Evolutionary conservation across 768 basidiomycete species (phyloP).

Genomic region (Termitomyces sp.): DNA sequence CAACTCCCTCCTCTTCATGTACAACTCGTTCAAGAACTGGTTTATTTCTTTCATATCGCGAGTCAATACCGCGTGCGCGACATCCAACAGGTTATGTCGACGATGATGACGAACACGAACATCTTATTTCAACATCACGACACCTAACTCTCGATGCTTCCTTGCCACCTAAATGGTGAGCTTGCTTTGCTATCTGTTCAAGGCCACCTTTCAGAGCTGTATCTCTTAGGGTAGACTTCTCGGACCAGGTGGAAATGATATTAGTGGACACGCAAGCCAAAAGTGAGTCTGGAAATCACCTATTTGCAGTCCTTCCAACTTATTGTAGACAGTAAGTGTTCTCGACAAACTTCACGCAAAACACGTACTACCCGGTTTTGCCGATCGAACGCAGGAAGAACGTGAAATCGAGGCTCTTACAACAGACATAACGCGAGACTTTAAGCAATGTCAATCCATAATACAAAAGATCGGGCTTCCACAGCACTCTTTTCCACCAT

Average conservation of each 20-base stretch:
- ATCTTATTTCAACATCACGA: conserved; percentile 48
- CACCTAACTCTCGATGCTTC: conserved; percentile 53
- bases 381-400: conserved; percentile 92
- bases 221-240: conserved; percentile 77
- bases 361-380: conserved; percentile 93
- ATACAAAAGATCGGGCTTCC: conserved; percentile 72
- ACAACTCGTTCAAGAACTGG: conserved; percentile 86
- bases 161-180: conserved; percentile 86
- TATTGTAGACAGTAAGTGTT: conserved; percentile 55
- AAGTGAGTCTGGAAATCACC: conserved; percentile 49
- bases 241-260: conserved; percentile 84
- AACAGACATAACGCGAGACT: conserved; percentile 85
- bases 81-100: conserved; percentile 41
- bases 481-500: conserved; percentile 65
- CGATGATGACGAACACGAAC: conserved; percentile 60
- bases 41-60: conserved; percentile 91
- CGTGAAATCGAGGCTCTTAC: conserved; percentile 88
- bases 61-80: conserved; percentile 54
- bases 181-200: conserved; percentile 16
- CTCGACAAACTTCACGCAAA: conserved; percentile 97
- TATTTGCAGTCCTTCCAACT: conserved; percentile 15
- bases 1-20: conserved; percentile 19
- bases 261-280: conserved; percentile 67
- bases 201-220: conserved; percentile 16
- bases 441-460: conserved; percentile 57